Evolutionary conservation across 345 rosid species (phyloP), one percentile per base, ranked within the genome.

Genomic region (Salix viminalis): DNA sequence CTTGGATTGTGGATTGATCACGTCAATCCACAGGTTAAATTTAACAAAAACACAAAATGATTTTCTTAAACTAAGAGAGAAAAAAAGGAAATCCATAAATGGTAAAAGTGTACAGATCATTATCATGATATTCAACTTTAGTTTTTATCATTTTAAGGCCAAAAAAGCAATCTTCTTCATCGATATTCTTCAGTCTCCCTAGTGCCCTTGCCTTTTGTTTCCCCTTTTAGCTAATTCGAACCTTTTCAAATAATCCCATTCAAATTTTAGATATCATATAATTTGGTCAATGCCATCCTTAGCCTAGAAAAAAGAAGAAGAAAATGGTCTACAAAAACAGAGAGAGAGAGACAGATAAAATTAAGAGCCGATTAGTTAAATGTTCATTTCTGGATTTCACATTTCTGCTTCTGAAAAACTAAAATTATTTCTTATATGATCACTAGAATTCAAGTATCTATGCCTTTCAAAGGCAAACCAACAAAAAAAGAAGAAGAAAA

Each of bases 371-470:
- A 66, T 15, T 12, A 68, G 42, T 24, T 69, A 11, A 65, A 1
- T 58, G 44, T 61, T 42, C 21, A 2, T 56, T 72, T 48, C 75
- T 74, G 11, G 76, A 72, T 75, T 58, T 81, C 56, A 80, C 73
- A 71, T 75, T 68, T 75, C 73, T 77, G 56, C 77, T 81, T 42
- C 41, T 62, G 76, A 83, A 46, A 37, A 79, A 58, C 70, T 71
- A 64, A 61, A 64, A 32, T 77, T 65, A 80, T 72, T 72, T 21
- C 42, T 73, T 19, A 68, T 37, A 64, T 76, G 54, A 75, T 69
- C 76, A 76, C 84, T 85, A 84, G 83, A 85, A 80, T 69, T 77
- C 78, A 74, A 79, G 71, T 77, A 77, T 85, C 76, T 76, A 80
- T 65, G 75, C 77, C 79, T 77, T 83, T 77, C 85, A 79, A 77